These are phyloP conservation scores for Warburgia ugandensis DNA, from an alignment of 164 flowering plant genomes.

Conservation along the genomic window DNA sequence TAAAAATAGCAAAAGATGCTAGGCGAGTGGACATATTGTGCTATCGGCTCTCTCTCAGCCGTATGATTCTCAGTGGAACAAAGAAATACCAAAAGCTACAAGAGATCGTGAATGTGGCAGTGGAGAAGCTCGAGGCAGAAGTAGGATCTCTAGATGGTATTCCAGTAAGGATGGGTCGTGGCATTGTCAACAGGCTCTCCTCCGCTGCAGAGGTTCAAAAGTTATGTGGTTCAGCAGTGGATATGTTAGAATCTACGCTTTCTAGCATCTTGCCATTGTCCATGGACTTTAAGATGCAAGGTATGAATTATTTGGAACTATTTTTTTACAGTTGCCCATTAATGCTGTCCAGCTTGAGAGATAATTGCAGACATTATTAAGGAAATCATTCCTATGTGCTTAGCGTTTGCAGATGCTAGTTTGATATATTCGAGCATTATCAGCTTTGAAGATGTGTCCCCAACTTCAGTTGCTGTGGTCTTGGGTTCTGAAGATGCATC, in stretches of 20 bases:
- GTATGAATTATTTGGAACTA: background rate
- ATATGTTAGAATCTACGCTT: slow-evolving; percentile 44
- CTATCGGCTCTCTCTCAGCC: slow-evolving; percentile 66
- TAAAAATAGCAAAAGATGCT: slow-evolving; percentile 71
- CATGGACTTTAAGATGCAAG: slow-evolving; percentile 1
- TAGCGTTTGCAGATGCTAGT: slow-evolving; percentile 29
- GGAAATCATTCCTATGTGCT: background rate
- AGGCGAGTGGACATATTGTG: slow-evolving; percentile 88
- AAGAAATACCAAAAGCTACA: slow-evolving; percentile 40
- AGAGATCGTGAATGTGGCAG: slow-evolving; percentile 61
- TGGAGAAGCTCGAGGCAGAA: slow-evolving; percentile 70
- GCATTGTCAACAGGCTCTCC: slow-evolving; percentile 91
- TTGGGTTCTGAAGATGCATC: slow-evolving; percentile 27
- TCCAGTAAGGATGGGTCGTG: slow-evolving; percentile 71
- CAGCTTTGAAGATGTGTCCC: slow-evolving; percentile 43
- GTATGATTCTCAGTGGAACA: slow-evolving; percentile 63
- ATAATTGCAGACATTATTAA: background rate
- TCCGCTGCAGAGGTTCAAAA: slow-evolving; percentile 80
- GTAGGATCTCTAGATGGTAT: slow-evolving; percentile 77
- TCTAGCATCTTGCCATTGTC: slow-evolving; percentile 17
- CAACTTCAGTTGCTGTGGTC: slow-evolving; percentile 54
- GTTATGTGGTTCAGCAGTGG: slow-evolving; percentile 65
- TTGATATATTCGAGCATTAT: slow-evolving; percentile 25
- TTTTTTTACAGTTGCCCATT: background rate
- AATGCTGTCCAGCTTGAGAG: background rate